A percentile compares a stretch with the other conserved stretches of the same genome.
These are phyloP conservation scores for Suillus placidus DNA, from an alignment of 768 basidiomycete genomes.

Conservation along the genomic window DNA sequence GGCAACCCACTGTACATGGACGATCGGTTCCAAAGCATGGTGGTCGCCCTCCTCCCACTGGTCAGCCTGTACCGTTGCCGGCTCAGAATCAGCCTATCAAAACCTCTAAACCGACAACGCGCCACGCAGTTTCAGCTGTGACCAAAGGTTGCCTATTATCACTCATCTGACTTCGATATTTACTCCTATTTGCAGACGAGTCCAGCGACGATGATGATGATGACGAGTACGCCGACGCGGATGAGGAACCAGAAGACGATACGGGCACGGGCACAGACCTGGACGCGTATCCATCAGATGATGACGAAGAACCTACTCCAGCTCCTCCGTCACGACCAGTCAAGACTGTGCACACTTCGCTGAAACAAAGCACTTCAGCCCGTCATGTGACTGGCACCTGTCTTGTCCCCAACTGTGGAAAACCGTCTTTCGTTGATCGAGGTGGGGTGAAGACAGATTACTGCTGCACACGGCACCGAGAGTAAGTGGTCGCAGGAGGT, in stretches of 20 bases:
- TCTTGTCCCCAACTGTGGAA: constrained; percentile 57
- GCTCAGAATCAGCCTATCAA: constrained; percentile 16
- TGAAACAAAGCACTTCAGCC: constrained; percentile 16
- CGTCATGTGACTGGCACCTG: constrained; percentile 42
- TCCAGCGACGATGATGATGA: constrained; percentile 19
- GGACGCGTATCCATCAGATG: constrained; percentile 36
- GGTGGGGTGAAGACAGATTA: constrained; percentile 54
- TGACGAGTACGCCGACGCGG: constrained; percentile 25
- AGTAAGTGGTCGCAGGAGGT: constrained; percentile 46
- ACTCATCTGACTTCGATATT: constrained; percentile 15
- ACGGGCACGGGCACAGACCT: constrained; percentile 29
- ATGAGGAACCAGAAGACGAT: constrained; percentile 26
- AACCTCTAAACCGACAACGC: constrained; percentile 15
- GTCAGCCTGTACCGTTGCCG: constrained; percentile 1
- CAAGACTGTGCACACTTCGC: constrained; percentile 12
- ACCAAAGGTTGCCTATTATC: constrained; percentile 24
- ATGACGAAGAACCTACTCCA: constrained; percentile 24
- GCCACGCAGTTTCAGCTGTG: constrained; percentile 16
- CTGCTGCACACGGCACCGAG: constrained; percentile 62
- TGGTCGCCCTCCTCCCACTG: constrained; percentile 12
- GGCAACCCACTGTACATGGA: constrained; percentile 20
- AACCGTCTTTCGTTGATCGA: constrained; percentile 57
- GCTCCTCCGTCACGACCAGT: constrained; percentile 16
- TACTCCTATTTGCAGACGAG: constrained; percentile 21
- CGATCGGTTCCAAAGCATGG: constrained; percentile 21